Evolutionary conservation across 805 yeast species (phyloP), one percentile per base, ranked within the genome.

Genomic region (Starmerella sp.): DNA sequence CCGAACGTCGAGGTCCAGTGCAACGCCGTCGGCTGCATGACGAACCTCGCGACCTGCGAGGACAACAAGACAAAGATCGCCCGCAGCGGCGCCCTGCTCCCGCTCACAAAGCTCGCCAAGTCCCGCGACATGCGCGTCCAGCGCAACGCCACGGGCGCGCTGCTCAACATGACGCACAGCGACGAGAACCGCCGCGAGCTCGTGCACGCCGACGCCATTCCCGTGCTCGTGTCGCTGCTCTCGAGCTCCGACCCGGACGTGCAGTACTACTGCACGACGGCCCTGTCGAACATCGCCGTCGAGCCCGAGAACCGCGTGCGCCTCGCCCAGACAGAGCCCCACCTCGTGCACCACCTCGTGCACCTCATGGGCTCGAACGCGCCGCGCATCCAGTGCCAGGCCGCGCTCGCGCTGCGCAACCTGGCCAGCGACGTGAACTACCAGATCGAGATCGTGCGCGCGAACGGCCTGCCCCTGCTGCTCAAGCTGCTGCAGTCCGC

Each of bases 11-110:
- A 93, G 70, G 97, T 93, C 41, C 98, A 93, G 72, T 93, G 99
- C 71, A 93, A 93, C 68, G 98, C 99, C 2, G 98, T 93, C 55
- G 99, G 99, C 15, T 93, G 98, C 69, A 90, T 93, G 66, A 93
- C 99, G 38, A 93, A 93, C 68, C 79, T 93, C 70, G 98, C 98
- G 7, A 93, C 98, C 6, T 96, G 87, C 71, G 99, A 93, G 71
- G 96, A 88, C 65, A 93, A 93, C 73, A 93, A 93, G 70, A 83
- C 93, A 52, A 89, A 88, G 69, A 93, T 93, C 65, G 99, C 99
- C 22, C 84, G 89, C 49, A 83, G 95, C 28, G 99, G 98, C 17
- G 98, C 98, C 1, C 77, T 93, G 57, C 83, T 88, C 34, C 98
- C 98, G 4, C 78, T 93, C 64, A 91, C 97, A 0, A 88, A 87